Evolutionary conservation across 352 stramenopile species (phyloP).

Genomic region (Pythium vanterpoolii): DNA sequence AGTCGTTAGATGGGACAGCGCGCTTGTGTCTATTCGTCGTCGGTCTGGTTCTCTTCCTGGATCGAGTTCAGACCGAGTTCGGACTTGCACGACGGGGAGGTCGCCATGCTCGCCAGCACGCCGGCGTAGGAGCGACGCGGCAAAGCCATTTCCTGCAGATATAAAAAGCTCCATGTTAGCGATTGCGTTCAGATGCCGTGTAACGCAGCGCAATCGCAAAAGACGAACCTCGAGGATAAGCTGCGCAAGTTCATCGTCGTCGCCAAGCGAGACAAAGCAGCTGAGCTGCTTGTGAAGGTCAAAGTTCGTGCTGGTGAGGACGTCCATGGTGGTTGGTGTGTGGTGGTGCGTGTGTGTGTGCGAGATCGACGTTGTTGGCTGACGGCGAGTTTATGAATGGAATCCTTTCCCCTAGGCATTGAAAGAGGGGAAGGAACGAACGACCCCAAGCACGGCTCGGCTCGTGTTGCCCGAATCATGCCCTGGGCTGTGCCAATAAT

Average conservation of each 20-base stretch:
- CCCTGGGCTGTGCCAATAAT: slow-evolving; percentile 10
- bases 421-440: background rate
- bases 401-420: background rate
- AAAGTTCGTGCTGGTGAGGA: slow-evolving; percentile 12
- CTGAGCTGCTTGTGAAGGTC: slow-evolving; percentile 65
- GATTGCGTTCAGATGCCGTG: background rate
- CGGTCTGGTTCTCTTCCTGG: slow-evolving; percentile 57
- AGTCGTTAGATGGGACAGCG: background rate
- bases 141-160: slow-evolving; percentile 52
- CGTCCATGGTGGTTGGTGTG: slow-evolving; percentile 9
- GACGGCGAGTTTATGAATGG: slow-evolving; percentile 21
- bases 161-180: background rate
- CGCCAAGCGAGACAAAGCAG: slow-evolving; percentile 65
- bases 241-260: slow-evolving; percentile 74
- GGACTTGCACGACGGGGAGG: slow-evolving; percentile 49
- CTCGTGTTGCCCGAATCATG: slow-evolving; percentile 2
- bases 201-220: background rate
- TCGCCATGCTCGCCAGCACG: slow-evolving; percentile 58
- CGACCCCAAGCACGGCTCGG: background rate
- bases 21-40: slow-evolving; percentile 30
- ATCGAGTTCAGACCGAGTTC: slow-evolving; percentile 68
- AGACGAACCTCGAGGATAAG: slow-evolving; percentile 64
- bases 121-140: slow-evolving; percentile 53
- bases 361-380: background rate
- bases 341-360: too few relatives aligned